These are phyloP conservation scores for Melampsora occidentalis DNA, from an alignment of 1,284 basidiomycete genomes.

Conservation along the genomic window DNA sequence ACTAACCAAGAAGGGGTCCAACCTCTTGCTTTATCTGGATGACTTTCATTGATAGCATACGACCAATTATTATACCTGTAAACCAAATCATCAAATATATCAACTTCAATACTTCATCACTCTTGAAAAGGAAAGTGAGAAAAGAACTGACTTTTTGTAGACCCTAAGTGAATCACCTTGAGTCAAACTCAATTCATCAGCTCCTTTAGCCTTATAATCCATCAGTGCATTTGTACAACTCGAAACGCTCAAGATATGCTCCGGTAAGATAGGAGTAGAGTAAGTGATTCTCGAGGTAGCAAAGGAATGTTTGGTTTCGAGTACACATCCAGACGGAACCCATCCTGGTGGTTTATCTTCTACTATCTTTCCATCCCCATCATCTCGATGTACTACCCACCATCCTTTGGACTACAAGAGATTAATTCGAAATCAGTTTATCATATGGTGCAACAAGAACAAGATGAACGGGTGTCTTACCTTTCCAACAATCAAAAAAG, in stretches of 20 bases:
- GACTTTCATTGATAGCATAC: slow-evolving; percentile 59
- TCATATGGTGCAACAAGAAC: neutral
- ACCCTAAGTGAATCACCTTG: slow-evolving; percentile 85
- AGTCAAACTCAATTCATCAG: slow-evolving; percentile 77
- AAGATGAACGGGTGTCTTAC: neutral
- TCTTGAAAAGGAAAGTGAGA: neutral
- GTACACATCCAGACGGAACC: slow-evolving; percentile 69
- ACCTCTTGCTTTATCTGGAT: slow-evolving; percentile 48
- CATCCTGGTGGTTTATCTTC: slow-evolving; percentile 65
- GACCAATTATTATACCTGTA: slow-evolving; percentile 88
- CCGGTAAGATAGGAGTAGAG: slow-evolving; percentile 69
- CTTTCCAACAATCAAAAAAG: slow-evolving; percentile 45
- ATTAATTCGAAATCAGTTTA: slow-evolving; percentile 67
- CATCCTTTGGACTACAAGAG: slow-evolving; percentile 89
- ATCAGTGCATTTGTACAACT: slow-evolving; percentile 91
- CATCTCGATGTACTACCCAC: slow-evolving; percentile 96
- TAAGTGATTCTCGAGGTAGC: slow-evolving; percentile 47
- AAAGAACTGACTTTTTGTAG: slow-evolving; percentile 65
- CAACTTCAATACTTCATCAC: no score
- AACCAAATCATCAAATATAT: neutral
- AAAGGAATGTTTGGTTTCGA: slow-evolving; percentile 82
- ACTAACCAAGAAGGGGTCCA: slow-evolving; percentile 52
- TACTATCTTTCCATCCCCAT: slow-evolving; percentile 67
- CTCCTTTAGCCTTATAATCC: slow-evolving; percentile 80
- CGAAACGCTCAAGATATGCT: slow-evolving; percentile 84